Base-by-base conservation (phyloP, 1,284 basidiomycete species). In the Irpex rosettiformis region DNA sequence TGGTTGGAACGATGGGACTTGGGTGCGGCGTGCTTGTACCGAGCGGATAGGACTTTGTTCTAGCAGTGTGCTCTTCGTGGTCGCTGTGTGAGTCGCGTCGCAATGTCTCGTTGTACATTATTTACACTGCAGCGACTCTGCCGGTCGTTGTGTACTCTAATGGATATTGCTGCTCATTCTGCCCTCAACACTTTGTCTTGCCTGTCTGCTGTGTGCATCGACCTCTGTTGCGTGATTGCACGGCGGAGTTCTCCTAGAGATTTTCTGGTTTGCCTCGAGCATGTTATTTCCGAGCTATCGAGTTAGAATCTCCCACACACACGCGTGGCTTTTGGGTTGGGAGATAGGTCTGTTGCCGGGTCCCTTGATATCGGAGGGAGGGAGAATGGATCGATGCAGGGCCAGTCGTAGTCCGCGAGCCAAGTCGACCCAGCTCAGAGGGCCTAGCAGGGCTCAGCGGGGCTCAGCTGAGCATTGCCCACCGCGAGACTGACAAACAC, bases 31-130 rank as follows among this genome's bases (percentile, higher is more conserved):
- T 72, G 72, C 78, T 79, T 82, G 75, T 78, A 70, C 69, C 70
- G 53, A 63, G 58, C 59, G 66, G 69, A 69, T 72, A 65, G 67
- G 70, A 64, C 66, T 53, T 52, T 63, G 68, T 71, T 70, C 67
- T 67, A 70, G 70, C 77, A 77, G 81, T 67, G 61, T 72, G 73
- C 77, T 75, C 79, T 90, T 88, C 83, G 82, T 79, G 81, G 83
- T 75, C 70, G 67, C 78, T 78, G 79, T 74, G 70, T 90, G 88
- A 84, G 80, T 76, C 71, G 68, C 75, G 79, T 80, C 87, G 89
- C 89, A 92, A 91, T 91, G 89, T 91, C 86, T 84, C 80, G 89
- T 89, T 85, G 87, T 86, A 92, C 85, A 91, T 71, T 65, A 60
- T 27, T 67, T 49, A 61, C 29, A 33, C 37, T 51, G n/a, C 18